Evolutionary conservation across 768 basidiomycete species (phyloP).

Genomic region (Exidia glandulosa): DNA sequence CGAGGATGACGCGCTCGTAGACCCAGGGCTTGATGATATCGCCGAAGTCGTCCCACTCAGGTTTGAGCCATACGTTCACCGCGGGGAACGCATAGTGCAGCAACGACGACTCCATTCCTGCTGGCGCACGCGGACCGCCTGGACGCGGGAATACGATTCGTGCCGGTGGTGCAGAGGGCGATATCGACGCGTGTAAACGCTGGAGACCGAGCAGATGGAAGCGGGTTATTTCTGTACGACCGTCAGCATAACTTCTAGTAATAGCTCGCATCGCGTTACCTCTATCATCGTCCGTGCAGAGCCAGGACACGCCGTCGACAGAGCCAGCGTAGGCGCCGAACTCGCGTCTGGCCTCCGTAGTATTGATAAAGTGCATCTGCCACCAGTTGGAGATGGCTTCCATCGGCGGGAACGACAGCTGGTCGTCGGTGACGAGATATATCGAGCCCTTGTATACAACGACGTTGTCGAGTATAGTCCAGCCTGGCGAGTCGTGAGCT

Average conservation of each 20-base stretch:
- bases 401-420: conserved; percentile 46
- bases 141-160: neutral
- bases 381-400: conserved; percentile 27
- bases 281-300: neutral
- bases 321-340: neutral
- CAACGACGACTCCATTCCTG: conserved; percentile 63
- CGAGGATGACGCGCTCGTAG: conserved; percentile 65
- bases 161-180: neutral
- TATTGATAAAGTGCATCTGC: neutral
- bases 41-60: conserved; percentile 71
- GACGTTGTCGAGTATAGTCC: conserved; percentile 76
- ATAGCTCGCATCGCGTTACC: neutral
- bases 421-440: conserved; percentile 63
- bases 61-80: conserved; percentile 51
- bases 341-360: neutral
- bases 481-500: conserved; percentile 37
- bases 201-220: neutral
- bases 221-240: neutral
- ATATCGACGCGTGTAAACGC: neutral
- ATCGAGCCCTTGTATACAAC: conserved; percentile 61
- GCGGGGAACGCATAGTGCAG: conserved; percentile 65
- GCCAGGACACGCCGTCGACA: neutral
- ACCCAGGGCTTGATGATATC: conserved; percentile 59
- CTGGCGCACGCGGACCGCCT: conserved; percentile 37
- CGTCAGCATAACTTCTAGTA: neutral